These are phyloP conservation scores for Penicillium vulpinum DNA, from an alignment of 2,329 filamentous ascomycete genomes.

Conservation along the genomic window DNA sequence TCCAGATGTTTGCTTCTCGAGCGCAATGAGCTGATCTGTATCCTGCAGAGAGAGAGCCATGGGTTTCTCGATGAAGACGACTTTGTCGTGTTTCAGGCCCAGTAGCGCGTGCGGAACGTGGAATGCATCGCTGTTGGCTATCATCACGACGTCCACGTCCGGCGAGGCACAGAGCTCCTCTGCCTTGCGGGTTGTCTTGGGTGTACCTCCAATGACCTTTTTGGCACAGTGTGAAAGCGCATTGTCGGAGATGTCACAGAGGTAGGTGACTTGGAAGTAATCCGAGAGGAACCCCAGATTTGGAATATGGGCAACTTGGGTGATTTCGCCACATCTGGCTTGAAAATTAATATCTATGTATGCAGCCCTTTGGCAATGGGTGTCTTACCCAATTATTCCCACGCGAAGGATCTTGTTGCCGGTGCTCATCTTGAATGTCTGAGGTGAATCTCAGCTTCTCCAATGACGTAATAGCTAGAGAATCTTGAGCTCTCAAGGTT, in stretches of 20 bases:
- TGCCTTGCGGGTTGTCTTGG: slow-evolving; percentile 39
- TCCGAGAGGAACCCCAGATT: slow-evolving; percentile 47
- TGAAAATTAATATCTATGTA: neutral
- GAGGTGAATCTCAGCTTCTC: neutral
- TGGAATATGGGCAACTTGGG: slow-evolving; percentile 54
- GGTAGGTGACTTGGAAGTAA: slow-evolving; percentile 48
- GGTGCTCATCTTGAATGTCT: neutral
- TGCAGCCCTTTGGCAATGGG: neutral
- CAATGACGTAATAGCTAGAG: slow-evolving; percentile 1
- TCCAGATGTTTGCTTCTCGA: slow-evolving; percentile 49
- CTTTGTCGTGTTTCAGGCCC: slow-evolving; percentile 54
- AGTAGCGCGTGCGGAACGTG: slow-evolving; percentile 52
- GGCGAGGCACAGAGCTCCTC: slow-evolving; percentile 46
- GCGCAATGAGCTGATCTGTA: slow-evolving; percentile 48
- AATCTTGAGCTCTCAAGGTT: neutral
- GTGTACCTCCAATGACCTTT: slow-evolving; percentile 21
- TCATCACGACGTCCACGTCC: slow-evolving; percentile 54
- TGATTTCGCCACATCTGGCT: slow-evolving; percentile 49
- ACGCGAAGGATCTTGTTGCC: slow-evolving; percentile 6
- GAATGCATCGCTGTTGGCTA: slow-evolving; percentile 52
- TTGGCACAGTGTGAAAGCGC: slow-evolving; percentile 42
- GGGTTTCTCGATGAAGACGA: slow-evolving; percentile 61
- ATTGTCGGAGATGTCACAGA: slow-evolving; percentile 55
- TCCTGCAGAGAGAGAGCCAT: slow-evolving; percentile 50
- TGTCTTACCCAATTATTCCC: slow-evolving; percentile 5